Base-by-base conservation (phyloP, 2,329 filamentous ascomycete genomes). In the Trichothecium roseum region DNA sequence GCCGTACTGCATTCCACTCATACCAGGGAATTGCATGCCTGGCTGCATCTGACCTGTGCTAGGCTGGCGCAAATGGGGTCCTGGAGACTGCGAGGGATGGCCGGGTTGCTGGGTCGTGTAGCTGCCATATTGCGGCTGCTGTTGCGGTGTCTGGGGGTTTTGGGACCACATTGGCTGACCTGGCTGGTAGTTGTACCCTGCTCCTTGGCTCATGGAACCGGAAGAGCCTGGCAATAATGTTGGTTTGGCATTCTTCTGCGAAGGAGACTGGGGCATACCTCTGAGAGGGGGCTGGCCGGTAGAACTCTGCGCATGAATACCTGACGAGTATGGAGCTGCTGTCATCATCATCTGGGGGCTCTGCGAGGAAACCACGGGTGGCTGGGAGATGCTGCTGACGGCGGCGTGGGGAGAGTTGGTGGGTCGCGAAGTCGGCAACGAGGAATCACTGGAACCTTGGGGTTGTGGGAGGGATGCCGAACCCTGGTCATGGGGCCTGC, bases 401-500 rank as follows among this genome's bases (percentile, higher is more conserved):
- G 72, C 55, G 37, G 69, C 62, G 42, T 78, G 72, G 35, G 80
- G 69, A 17, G 76, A 74, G 47, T 76, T 68, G 18, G 69, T 64
- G 8, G 72, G 60, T 32, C 74, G 68, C 37, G 64, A 70, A 12
- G 68, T 66, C 10, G 69, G 60, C 9, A 63, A 51, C 16, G 64
- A 48, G 4, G 67, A 44, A 32, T 72, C 64, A 37, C 56, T 51
- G 22, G 62, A 56, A 14, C 58, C 57, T 32, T 64, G 62, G 31
- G 69, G 60, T 40, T 67, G 72, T 33, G 57, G 63, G 44, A 67
- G 55, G 43, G 46, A 62, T 26, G 63, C 66, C 37, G 62, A 55
- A 18, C 84, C 78, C 40, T 82, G 77, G 52, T 95, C 86, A 45
- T 93, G 87, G 9, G 84, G 81, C 41, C 83, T 74, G 44, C 81